Evolutionary conservation across 2,329 filamentous ascomycete species (phyloP), one percentile per base, ranked within the genome.

Genomic region (Myriosclerotinia curreyana): DNA sequence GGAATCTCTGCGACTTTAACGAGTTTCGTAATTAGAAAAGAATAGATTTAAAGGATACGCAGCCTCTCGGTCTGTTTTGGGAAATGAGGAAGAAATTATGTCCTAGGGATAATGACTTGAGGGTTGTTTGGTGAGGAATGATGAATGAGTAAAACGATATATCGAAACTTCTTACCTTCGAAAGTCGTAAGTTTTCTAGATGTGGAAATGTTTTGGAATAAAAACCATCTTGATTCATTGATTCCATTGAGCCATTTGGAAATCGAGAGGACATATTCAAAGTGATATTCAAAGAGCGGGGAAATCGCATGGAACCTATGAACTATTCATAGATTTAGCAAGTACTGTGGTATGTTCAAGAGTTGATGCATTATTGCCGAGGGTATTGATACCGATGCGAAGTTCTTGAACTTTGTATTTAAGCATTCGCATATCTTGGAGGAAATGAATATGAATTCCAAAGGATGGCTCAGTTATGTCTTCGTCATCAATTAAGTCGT

Each of bases 1-100:
- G 58, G 11, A 65, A 65, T 51, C 46, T 65, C 44, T 65, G 17
- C 14, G 62, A n/a, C 15, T 44, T 55, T 14, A 65, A 36, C 1
- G 5, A 6, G 5, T 56, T 6, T 31, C 22, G 48, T 20, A 56
- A 17, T 6, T n/a, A 22, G 17, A 25, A 46, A n/a, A 65, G 48
- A 44, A 31, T 31, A 31, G 28, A 3, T 31, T 31, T 63, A n/a
- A 49, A 22, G 15, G 61, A 58, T 17, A 63, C 44, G 6, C 52
- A 63, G 8, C 25, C 52, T 42, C 20, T 58, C 5, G 38, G 15
- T 20, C n/a, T 58, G n/a, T 55, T 22, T 5, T 49, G 28, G 28
- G 28, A 6, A 31, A 31, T 6, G 6, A 31, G 28, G 28, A 31
- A 31, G 28, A 31, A 31, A 31, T 31, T 6, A 31, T 31, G 28